These are phyloP conservation scores for Filobasidium floriforme DNA, from an alignment of 768 basidiomycete species.

Conservation along the genomic window DNA sequence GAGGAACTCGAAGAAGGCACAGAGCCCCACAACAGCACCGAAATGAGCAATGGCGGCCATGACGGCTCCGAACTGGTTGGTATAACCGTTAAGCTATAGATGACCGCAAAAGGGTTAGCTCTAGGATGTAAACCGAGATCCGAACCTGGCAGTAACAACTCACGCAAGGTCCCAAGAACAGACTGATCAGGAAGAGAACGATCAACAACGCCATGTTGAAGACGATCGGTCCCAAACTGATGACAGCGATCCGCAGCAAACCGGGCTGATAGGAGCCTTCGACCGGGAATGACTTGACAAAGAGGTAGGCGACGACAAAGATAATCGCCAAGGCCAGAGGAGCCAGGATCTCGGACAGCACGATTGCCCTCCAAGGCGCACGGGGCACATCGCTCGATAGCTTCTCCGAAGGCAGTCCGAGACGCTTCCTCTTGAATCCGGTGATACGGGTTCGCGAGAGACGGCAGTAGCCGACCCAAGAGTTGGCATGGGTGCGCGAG, in stretches of 20 bases:
- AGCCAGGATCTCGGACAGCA: constrained; percentile 79
- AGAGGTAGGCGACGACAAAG: constrained; percentile 79
- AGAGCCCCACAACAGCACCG: constrained; percentile 64
- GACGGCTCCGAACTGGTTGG: constrained; percentile 80
- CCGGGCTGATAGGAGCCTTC: constrained; percentile 63
- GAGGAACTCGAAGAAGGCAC: constrained; percentile 94
- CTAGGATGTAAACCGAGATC: neutral
- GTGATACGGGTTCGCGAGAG: constrained; percentile 97
- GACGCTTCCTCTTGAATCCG: constrained; percentile 97
- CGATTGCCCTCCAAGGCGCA: constrained; percentile 81
- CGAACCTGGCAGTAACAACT: constrained; percentile 10
- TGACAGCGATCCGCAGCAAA: constrained; percentile 83
- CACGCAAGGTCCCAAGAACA: constrained; percentile 84
- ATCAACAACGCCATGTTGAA: constrained; percentile 87
- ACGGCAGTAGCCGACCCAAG: constrained; percentile 99
- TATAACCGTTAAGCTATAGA: constrained; percentile 48
- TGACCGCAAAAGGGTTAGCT: neutral
- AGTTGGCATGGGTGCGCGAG: constrained; percentile 91
- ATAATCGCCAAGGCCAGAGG: constrained; percentile 75
- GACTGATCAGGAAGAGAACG: constrained; percentile 76
- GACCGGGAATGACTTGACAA: constrained; percentile 46
- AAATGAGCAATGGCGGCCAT: constrained; percentile 86
- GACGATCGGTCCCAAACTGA: constrained; percentile 87
- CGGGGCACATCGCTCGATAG: constrained; percentile 90
- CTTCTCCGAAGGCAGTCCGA: constrained; percentile 95